These are phyloP conservation scores for Corynascus novoguineensis DNA, from an alignment of 495 filamentous ascomycete genomes.

Conservation along the genomic window DNA sequence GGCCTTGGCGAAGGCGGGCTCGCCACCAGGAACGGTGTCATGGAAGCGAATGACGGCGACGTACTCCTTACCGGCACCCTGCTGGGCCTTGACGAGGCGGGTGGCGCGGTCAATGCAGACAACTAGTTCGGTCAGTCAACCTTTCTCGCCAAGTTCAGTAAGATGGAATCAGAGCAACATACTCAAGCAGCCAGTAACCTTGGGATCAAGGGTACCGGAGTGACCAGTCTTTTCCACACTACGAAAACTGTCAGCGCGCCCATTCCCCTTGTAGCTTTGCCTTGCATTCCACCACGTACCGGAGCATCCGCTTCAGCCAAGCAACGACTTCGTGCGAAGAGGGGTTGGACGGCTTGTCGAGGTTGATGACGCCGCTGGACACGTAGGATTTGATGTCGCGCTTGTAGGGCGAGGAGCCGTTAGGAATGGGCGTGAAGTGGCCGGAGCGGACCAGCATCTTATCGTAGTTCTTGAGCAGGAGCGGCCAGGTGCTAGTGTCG, in stretches of 20 bases:
- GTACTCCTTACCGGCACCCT: slow-evolving; percentile 84
- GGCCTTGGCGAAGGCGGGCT: slow-evolving; percentile 81
- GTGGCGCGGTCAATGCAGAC: slow-evolving; percentile 95
- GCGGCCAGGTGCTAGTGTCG: slow-evolving; percentile 77
- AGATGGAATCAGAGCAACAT: slow-evolving; percentile 9
- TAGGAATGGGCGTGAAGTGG: slow-evolving; percentile 90
- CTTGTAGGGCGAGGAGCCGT: slow-evolving; percentile 76
- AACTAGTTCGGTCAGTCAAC: slow-evolving; percentile 30
- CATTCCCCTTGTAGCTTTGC: neutral
- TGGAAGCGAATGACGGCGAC: slow-evolving; percentile 87
- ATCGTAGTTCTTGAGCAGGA: slow-evolving; percentile 88
- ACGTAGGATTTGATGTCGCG: slow-evolving; percentile 95
- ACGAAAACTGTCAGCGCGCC: slow-evolving; percentile 20
- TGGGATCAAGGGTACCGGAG: slow-evolving; percentile 91
- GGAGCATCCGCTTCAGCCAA: slow-evolving; percentile 95
- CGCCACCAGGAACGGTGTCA: slow-evolving; percentile 83
- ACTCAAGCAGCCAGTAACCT: slow-evolving; percentile 73
- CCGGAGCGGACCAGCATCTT: slow-evolving; percentile 79
- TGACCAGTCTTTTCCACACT: slow-evolving; percentile 97
- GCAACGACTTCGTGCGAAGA: slow-evolving; percentile 97
- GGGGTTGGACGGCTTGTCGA: slow-evolving; percentile 94
- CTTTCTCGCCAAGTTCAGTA: neutral
- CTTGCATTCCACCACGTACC: slow-evolving; percentile 46
- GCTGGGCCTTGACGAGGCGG: slow-evolving; percentile 94
- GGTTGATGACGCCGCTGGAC: slow-evolving; percentile 91